Evolutionary conservation across 106 monocot genomes (phyloP), one percentile per base, ranked within the genome.

Genomic region (Dendrobium officinale): DNA sequence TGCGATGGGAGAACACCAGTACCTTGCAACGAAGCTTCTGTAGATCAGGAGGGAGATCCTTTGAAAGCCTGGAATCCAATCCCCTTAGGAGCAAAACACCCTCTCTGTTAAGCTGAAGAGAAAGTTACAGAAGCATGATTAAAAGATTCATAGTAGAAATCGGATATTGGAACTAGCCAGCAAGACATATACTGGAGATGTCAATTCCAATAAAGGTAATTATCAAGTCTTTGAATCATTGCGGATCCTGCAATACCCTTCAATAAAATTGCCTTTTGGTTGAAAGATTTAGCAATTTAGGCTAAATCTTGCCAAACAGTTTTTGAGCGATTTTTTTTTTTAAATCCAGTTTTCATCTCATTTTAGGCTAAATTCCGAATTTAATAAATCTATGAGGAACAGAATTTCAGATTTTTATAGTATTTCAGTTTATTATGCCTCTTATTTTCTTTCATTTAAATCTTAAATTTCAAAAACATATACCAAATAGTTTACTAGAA

Each of bases 21-120:
- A 93, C 96, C 85, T 96, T 96, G 90, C 96, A 96, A 67, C 96
- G 88, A 49, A 96, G 96, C 81, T 91, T 93, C 79, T 96, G 96
- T 10, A 96, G 88, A 86, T 96, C 96, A 18, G 81, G 56, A 54
- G 91, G 87, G 9, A 96, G 91, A 80, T 96, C 91, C 80, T 96
- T 96, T n/a, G 96, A 89, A 42, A 96, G 88, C 68, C 93, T 91
- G 27, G 93, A 93, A 84, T 96, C 93, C 42, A 96, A 83, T 73
- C 96, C 96, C 5, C 96, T 88, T 18, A 96, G 79, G 22, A 96
- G 91, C 31, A 96, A 81, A 64, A 96, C 96, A 17, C 93, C 96
- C 76, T 96, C 96, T 79, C 78, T 90, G 84, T 91, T 90, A 19
- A 93, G 79, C 88, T 90, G 90, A 73, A 83, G 73, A 72, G n/a